Evolutionary conservation across 208 protist genomes (phyloP), one percentile per base, ranked within the genome.

Genomic region (Leishmania mexicana): DNA sequence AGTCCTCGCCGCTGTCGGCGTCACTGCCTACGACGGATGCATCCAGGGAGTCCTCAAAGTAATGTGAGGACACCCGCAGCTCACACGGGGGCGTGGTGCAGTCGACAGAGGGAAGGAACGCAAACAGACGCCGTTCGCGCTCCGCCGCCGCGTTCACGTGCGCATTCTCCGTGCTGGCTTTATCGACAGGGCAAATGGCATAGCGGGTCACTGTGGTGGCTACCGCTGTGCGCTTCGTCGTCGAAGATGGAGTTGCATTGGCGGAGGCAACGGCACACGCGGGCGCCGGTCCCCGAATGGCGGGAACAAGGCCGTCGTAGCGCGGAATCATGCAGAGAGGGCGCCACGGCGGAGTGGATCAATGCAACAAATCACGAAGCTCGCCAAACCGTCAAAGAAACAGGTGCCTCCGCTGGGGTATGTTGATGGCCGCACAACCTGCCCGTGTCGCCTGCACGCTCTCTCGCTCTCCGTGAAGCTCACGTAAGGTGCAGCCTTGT

Each of bases 281-380:
- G 7, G 71, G 45, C 5, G 47, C 24, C n/a, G 81, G 68, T 10
- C 68, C 64, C 35, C 86, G 82, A 40, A 87, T 87, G 1, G 64
- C 54, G 21, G 85, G 85, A 24, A 88, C 85, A 19, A 88, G 77
- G 58, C 80, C 85, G 53, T 81, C 70, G 53, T 88, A 51, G 62
- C 85, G 54, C 19, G 85, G 85, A 53, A 88, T 88, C 85, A 88
- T 88, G 24, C 13, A 0, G 58, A 28, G 31, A 21, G 13, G 17
- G 58, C 1, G 28, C 24, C 5, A 40, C 58, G 45, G 71, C n/a
- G 31, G 45, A 31, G 71, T 54, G 2, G 45, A 57, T 10, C 19
- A 47, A 72, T 19, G 13, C 38, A 42, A 4, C 42, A 5, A 72
- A 21, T 10, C 24, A 47, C 35, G 24, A 47, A 72, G 11, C 65